Evolutionary conservation across 805 yeast genomes (phyloP).

Genomic region (Starmerella potacharoeniae): DNA sequence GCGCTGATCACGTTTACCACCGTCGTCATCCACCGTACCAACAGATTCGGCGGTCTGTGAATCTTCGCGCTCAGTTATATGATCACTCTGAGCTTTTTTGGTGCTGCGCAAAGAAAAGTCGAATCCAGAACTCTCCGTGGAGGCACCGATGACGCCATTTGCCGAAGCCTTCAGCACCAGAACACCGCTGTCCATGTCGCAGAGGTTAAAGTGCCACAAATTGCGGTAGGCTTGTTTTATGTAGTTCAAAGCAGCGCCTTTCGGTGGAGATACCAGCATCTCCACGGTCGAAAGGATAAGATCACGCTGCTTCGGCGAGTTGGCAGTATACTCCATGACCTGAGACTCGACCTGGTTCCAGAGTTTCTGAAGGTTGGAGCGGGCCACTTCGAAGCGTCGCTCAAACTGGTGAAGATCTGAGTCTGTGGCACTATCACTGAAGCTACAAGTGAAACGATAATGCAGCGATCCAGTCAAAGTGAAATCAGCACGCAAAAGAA

Average conservation of each 20-base stretch:
- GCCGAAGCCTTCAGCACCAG: slow-evolving; percentile 33
- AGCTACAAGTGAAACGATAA: slow-evolving; percentile 57
- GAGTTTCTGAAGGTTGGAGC: neutral
- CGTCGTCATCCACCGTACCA: neutral
- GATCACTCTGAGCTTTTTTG: neutral
- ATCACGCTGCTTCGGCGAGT: slow-evolving; percentile 36
- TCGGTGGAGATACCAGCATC: slow-evolving; percentile 45
- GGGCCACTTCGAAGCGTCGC: neutral
- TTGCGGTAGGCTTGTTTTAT: slow-evolving; percentile 46
- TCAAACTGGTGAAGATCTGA: slow-evolving; percentile 30
- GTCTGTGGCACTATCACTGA: slow-evolving; percentile 55
- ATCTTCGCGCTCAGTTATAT: neutral
- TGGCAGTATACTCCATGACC: slow-evolving; percentile 27
- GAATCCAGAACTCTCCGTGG: slow-evolving; percentile 37
- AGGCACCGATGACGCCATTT: neutral
- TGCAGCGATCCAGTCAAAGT: slow-evolving; percentile 42
- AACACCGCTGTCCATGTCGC: slow-evolving; percentile 47
- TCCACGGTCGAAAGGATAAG: slow-evolving; percentile 46
- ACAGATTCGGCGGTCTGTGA: neutral
- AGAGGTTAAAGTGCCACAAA: slow-evolving; percentile 66
- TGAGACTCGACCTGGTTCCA: slow-evolving; percentile 8
- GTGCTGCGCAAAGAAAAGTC: slow-evolving; percentile 42
- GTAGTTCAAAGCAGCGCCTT: slow-evolving; percentile 1
- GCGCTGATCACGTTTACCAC: neutral
- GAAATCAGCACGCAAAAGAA: slow-evolving; percentile 57